These are phyloP conservation scores for Penicillium coprophilum DNA, from an alignment of 495 filamentous ascomycete species.

Conservation along the genomic window DNA sequence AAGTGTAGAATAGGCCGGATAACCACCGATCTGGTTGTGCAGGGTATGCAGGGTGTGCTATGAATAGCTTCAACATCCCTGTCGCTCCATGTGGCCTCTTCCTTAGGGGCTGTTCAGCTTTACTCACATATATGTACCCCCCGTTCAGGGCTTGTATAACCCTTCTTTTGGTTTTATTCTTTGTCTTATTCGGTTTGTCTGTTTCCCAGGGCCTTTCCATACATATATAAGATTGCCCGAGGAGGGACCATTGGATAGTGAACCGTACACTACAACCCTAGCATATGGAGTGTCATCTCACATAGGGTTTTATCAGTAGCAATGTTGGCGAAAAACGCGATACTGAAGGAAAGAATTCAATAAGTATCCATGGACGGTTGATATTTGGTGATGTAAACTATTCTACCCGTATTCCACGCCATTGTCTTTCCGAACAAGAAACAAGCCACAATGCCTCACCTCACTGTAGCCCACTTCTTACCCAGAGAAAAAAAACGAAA, in stretches of 20 bases:
- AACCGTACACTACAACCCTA: too few species aligned
- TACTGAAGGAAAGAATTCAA: neutral
- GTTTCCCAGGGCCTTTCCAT: neutral
- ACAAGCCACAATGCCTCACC: neutral
- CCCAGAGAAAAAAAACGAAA: neutral
- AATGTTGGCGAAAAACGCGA: neutral
- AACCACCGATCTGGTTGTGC: slow-evolving; percentile 7
- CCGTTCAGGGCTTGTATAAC: neutral
- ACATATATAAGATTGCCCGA: too few species aligned
- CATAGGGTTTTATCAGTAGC: neutral
- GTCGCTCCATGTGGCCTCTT: neutral
- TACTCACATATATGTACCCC: neutral
- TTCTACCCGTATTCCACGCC: neutral
- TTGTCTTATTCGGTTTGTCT: neutral
- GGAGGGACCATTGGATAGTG: too few species aligned
- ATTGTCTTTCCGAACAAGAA: neutral
- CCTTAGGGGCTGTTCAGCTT: neutral
- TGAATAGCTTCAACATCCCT: slow-evolving; percentile 7
- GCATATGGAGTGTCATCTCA: neutral
- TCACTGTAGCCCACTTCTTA: neutral
- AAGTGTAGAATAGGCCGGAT: neutral
- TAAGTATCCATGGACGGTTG: neutral
- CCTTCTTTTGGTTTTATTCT: neutral
- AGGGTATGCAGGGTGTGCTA: slow-evolving; percentile 2
- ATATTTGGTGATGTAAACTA: neutral